Conservation (phyloP, 1,139 yeast species). For the Scheffersomyces quercinus region DNA sequence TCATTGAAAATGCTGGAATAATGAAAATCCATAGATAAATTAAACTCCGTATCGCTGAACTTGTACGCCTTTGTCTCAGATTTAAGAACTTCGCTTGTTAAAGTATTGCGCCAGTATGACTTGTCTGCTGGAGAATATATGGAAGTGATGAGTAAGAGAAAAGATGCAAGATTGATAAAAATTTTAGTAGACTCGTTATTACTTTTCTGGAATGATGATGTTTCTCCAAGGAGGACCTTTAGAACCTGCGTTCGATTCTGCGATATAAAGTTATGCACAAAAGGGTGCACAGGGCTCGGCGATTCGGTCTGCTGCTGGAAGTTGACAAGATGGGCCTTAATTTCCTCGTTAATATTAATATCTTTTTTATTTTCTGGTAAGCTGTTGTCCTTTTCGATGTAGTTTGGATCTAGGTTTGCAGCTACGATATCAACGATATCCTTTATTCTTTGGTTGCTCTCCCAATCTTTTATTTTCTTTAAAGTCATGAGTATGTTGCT, state of each 20-base stretch:
- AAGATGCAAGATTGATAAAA: constrained; percentile 28
- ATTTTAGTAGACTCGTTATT: constrained; percentile 30
- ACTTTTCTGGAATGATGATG: constrained; percentile 19
- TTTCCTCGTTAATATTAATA: constrained; percentile 5
- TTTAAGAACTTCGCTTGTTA: constrained; percentile 4
- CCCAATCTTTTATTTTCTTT: constrained; percentile 15
- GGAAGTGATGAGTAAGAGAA: constrained; percentile 19
- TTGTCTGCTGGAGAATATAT: constrained; percentile 20
- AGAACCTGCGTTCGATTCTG: constrained; percentile 9
- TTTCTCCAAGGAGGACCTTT: constrained; percentile 18
- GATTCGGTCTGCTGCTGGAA: neutral
- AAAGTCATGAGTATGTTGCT: constrained; percentile 17
- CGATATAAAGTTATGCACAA: constrained; percentile 1
- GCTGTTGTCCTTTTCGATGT: constrained; percentile 4
- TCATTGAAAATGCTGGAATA: constrained; percentile 16
- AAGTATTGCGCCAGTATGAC: constrained; percentile 24
- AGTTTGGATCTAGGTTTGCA: constrained; percentile 12
- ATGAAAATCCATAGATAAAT: constrained; percentile 11
- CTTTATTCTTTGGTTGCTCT: constrained; percentile 13
- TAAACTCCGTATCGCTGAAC: constrained; percentile 4
- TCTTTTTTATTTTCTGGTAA: constrained; percentile 3
- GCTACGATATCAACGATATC: constrained; percentile 16
- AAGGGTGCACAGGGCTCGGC: neutral
- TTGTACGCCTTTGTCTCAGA: neutral
- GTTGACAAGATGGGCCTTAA: constrained; percentile 7